Conservation (phyloP, 352 stramenopile species). For the Pythium oligandrum region DNA sequence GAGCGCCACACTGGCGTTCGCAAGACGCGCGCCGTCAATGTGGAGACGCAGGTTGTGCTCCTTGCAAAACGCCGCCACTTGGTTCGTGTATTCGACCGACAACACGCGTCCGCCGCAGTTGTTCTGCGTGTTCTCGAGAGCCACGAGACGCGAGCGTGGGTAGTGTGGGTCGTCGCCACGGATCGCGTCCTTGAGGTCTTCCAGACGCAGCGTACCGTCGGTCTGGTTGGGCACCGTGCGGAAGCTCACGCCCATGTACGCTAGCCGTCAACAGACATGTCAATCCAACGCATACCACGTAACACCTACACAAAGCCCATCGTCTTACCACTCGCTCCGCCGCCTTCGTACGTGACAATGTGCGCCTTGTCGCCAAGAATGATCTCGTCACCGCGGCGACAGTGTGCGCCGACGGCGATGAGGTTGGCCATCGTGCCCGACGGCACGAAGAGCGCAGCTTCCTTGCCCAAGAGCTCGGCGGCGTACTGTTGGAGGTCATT, state of each 20-base stretch:
- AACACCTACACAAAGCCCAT: background rate
- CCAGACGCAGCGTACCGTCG: slow-evolving; percentile 85
- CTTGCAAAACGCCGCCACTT: slow-evolving; percentile 65
- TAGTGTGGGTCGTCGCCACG: slow-evolving; percentile 76
- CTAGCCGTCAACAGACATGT: slow-evolving; percentile 18
- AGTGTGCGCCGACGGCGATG: slow-evolving; percentile 93
- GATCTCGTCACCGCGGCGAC: slow-evolving; percentile 89
- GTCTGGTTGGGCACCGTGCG: slow-evolving; percentile 76
- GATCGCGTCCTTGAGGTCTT: slow-evolving; percentile 71
- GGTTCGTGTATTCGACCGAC: slow-evolving; percentile 73
- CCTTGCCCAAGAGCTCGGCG: slow-evolving; percentile 93
- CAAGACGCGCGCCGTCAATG: slow-evolving; percentile 94
- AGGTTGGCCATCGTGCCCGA: slow-evolving; percentile 98
- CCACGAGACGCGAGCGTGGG: slow-evolving; percentile 85
- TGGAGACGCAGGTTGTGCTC: slow-evolving; percentile 88
- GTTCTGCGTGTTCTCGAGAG: slow-evolving; percentile 99
- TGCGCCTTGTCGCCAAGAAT: slow-evolving; percentile 94
- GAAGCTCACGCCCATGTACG: slow-evolving; percentile 90
- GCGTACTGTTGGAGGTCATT: slow-evolving; percentile 89
- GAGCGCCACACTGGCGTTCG: slow-evolving; percentile 91
- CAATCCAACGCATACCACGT: background rate
- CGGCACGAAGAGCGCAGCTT: slow-evolving; percentile 93
- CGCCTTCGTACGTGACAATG: slow-evolving; percentile 96
- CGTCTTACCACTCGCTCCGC: slow-evolving; percentile 67
- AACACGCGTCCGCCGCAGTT: slow-evolving; percentile 91